Evolutionary conservation across 2,329 filamentous ascomycete genomes (phyloP), one percentile per base, ranked within the genome.

Genomic region (Botryotinia calthae): DNA sequence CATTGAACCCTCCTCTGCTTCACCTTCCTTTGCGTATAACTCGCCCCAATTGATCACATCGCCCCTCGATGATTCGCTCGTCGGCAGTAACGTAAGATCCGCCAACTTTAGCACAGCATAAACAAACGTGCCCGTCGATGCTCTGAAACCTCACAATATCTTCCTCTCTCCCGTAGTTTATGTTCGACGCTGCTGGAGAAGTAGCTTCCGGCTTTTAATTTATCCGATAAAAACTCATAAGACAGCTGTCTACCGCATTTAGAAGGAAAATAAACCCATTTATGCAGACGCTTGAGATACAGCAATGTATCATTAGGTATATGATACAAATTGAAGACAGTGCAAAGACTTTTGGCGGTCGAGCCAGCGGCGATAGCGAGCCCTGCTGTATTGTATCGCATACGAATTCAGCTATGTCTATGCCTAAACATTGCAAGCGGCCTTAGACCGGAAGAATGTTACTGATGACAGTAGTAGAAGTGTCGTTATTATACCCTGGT

Each of bases 241-340:
- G 31, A 56, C 7, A 42, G 4, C 1, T 54, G 22, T 67, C 34
- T 40, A 8, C 22, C 48, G 7, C 6, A 22, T 3, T 34, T 31
- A 20, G 2, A 14, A 25, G 4, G 56, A 1, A 2, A 2, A 1
- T 0, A 34, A 28, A 9, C 0, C 2, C 22, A 22, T 46, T 5
- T 34, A 5, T 46, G 40, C n/a, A 12, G 9, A 48, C 18, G 46
- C 7, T 8, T 0, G 42, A 48, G 48, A 65, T 34, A 25, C 22
- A 20, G 10, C 4, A 18, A 59, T 9, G 28, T 0, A 0, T 48
- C 0, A 1, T 16, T 25, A 48, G 64, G 31, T 37, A 66, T 2
- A 28, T 40, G 28, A 67, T 25, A 4, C 31, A 67, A 16, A 28
- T n/a, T 4, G 0, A 66, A 66, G 6, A 7, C 16, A 0, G 20